These are phyloP conservation scores for Borovskyia barvae DNA, from an alignment of 208 protist species.

Conservation along the genomic window DNA sequence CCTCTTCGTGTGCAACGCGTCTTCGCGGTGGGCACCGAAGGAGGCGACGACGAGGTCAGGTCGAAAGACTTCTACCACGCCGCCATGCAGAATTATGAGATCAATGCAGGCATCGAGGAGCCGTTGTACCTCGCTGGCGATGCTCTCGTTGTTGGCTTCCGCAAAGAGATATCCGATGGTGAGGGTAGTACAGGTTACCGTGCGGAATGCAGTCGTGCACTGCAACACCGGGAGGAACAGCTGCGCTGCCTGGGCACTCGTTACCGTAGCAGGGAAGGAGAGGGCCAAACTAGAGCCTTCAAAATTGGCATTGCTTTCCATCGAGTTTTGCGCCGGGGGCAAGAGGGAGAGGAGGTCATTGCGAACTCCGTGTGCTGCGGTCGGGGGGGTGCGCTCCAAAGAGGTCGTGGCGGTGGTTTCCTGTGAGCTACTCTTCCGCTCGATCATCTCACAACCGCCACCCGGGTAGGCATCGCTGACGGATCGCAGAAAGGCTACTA, in stretches of 20 bases:
- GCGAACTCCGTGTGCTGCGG: background rate
- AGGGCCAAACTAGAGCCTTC: background rate
- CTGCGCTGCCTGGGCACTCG: background rate
- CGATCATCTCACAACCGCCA: too few relatives aligned
- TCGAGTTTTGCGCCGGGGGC: background rate
- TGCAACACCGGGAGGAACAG: constrained; percentile 13
- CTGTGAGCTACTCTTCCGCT: background rate
- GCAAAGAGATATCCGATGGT: constrained; percentile 29
- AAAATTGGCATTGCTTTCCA: background rate
- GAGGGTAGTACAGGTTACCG: constrained; percentile 32
- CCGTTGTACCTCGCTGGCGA: constrained; percentile 20
- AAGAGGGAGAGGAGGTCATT: background rate
- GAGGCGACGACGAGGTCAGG: constrained; percentile 46
- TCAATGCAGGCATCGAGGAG: constrained; percentile 31
- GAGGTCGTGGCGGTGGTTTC: background rate
- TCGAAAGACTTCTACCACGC: constrained; percentile 47
- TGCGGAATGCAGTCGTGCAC: constrained; percentile 27
- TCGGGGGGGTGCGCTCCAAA: background rate
- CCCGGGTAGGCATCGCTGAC: background rate
- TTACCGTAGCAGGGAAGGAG: background rate
- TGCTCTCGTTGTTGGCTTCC: constrained; percentile 20
- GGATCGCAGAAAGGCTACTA: background rate
- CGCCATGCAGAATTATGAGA: constrained; percentile 19
- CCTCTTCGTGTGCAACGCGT: constrained; percentile 23
- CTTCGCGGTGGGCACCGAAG: constrained; percentile 50